Conservation (phyloP, 2,329 filamentous ascomycete genomes). For the Periconia sp. region DNA sequence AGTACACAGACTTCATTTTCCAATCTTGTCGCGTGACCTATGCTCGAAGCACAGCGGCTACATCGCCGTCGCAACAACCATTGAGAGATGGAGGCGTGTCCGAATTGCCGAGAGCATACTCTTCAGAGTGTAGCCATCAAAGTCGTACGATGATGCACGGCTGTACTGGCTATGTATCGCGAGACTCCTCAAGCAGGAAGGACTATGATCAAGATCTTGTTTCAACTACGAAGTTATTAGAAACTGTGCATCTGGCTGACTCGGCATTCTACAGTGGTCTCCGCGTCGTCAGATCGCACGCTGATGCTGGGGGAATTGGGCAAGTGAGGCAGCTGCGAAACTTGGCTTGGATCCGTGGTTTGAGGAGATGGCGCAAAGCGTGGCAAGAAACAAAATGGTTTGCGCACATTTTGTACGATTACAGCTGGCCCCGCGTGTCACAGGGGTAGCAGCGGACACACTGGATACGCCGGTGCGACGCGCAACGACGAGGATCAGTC, state of each 20-base stretch:
- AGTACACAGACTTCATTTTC: slow-evolving; percentile 51
- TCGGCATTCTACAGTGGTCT: slow-evolving; percentile 68
- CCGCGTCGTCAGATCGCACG: slow-evolving; percentile 86
- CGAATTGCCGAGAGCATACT: too few species aligned
- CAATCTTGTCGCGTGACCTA: slow-evolving; percentile 3
- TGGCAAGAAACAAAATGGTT: slow-evolving; percentile 27
- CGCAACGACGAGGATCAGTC: slow-evolving; percentile 20
- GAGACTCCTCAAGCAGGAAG: too few species aligned
- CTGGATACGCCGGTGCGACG: slow-evolving; percentile 43
- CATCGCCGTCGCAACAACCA: too few species aligned
- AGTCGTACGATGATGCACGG: too few species aligned
- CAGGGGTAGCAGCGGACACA: slow-evolving; percentile 27
- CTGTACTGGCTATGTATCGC: too few species aligned
- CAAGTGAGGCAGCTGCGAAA: slow-evolving; percentile 56
- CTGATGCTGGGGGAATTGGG: slow-evolving; percentile 82
- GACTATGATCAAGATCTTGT: too few species aligned
- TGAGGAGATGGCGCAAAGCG: slow-evolving; percentile 30
- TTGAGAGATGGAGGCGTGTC: too few species aligned
- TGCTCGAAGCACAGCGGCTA: background rate
- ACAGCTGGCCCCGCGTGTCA: slow-evolving; percentile 28
- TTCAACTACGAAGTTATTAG: slow-evolving; percentile 17
- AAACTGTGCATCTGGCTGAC: slow-evolving; percentile 27
- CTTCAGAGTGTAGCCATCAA: too few species aligned
- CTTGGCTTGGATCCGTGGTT: slow-evolving; percentile 29
- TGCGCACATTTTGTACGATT: slow-evolving; percentile 9